These are phyloP conservation scores for Mycena sanguinolenta DNA, from an alignment of 768 basidiomycete species.

Conservation along the genomic window DNA sequence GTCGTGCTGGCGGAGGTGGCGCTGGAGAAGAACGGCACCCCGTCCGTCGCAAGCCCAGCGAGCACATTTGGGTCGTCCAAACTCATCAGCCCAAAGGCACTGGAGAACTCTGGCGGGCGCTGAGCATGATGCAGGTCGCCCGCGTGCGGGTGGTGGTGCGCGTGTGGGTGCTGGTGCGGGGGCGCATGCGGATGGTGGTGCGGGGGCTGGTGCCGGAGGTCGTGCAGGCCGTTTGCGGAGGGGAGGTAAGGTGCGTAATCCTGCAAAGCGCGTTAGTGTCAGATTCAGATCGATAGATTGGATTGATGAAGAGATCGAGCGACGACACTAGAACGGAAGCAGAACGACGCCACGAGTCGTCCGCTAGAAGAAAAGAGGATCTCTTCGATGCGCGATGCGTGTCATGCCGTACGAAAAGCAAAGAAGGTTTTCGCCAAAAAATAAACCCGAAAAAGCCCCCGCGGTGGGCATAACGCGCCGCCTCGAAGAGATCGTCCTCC, in stretches of 20 bases:
- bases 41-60: conserved; percentile 70
- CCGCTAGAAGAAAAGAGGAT: too few species aligned
- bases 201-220: background rate
- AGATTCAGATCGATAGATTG: background rate
- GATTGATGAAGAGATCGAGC: too few species aligned
- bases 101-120: conserved; percentile 54
- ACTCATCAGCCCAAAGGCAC: conserved; percentile 81
- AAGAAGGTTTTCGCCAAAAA: too few species aligned
- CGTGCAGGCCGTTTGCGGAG: conserved; percentile 17
- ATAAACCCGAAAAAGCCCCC: too few species aligned
- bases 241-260: conserved; percentile 23
- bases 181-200: conserved; percentile 3
- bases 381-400: too few species aligned
- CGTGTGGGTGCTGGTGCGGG: background rate
- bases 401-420: too few species aligned
- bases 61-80: conserved; percentile 81
- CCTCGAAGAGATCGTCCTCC: too few species aligned
- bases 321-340: too few species aligned
- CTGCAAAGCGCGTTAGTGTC: background rate
- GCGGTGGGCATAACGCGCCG: too few species aligned
- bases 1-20: too few species aligned
- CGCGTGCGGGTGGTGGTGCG: conserved; percentile 6
- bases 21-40: conserved; percentile 71
- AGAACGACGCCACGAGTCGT: too few species aligned
- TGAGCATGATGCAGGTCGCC: conserved; percentile 1